phyloP scores from a whole-genome alignment of 306 rosid species.

The Lablab purpureus region DNA sequence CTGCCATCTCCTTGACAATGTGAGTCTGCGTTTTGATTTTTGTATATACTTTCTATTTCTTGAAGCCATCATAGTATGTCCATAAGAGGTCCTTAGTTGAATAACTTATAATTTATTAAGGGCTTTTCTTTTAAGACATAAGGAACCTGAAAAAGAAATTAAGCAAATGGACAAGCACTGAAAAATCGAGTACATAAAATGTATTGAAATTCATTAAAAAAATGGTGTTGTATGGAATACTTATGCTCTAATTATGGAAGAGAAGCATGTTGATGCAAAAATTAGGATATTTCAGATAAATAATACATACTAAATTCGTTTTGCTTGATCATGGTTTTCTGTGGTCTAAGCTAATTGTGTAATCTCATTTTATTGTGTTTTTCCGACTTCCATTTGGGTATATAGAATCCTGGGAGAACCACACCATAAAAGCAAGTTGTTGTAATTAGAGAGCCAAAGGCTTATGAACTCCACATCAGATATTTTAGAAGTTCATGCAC shows the following conservation, averaged over 20 bases:
- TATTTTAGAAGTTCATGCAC: too few relatives aligned
- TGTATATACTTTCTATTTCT: neutral
- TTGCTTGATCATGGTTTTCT: too few relatives aligned
- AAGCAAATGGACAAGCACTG: too few relatives aligned
- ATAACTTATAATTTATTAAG: conserved; percentile 1
- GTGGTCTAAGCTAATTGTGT: too few relatives aligned
- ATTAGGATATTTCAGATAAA: too few relatives aligned
- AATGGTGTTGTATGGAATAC: too few relatives aligned
- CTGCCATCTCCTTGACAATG: conserved; percentile 35
- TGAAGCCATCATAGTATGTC: neutral
- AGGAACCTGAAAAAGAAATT: neutral
- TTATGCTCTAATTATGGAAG: too few relatives aligned
- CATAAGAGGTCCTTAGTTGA: conserved; percentile 11
- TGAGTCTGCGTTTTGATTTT: conserved; percentile 39
- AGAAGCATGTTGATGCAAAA: too few relatives aligned
- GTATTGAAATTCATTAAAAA: neutral
- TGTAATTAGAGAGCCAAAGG: too few relatives aligned
- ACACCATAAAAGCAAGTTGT: too few relatives aligned
- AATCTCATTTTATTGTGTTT: neutral
- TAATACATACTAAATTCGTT: too few relatives aligned
- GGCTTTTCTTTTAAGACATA: conserved; percentile 4
- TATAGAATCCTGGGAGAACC: neutral
- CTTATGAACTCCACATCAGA: too few relatives aligned
- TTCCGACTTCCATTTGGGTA: neutral
- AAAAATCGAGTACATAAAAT: neutral